Percentiles rank a stretch among this genome's conserved stretches.
phyloP scores from a whole-genome alignment of 2,329 filamentous ascomycete genomes.

The Fusarium domesticum region DNA sequence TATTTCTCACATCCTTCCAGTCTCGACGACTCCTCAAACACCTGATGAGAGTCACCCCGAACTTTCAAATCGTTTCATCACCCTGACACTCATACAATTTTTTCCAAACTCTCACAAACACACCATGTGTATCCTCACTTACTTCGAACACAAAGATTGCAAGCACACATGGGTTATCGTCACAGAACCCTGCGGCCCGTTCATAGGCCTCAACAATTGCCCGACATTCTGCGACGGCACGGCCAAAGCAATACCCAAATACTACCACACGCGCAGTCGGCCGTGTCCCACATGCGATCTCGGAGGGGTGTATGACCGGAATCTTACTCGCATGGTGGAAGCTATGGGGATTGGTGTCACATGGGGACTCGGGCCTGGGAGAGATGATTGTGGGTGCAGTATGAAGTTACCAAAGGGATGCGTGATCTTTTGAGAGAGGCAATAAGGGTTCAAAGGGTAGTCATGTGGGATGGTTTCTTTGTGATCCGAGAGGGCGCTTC shows the following conservation, averaged over 20 bases:
- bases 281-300: conserved; percentile 43
- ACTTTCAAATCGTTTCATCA: background rate
- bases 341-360: conserved; percentile 44
- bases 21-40: background rate
- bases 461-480: too few species aligned
- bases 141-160: conserved; percentile 49
- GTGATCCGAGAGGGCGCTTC: too few species aligned
- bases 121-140: conserved; percentile 48
- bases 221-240: conserved; percentile 39
- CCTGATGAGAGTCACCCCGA: background rate
- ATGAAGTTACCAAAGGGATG: conserved; percentile 29
- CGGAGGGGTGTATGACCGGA: conserved; percentile 45
- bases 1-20: background rate
- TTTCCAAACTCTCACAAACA: background rate
- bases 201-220: conserved; percentile 51
- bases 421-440: conserved; percentile 30
- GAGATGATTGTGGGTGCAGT: conserved; percentile 38
- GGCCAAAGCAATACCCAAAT: conserved; percentile 36
- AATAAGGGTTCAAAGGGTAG: background rate
- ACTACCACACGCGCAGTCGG: conserved; percentile 36
- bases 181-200: conserved; percentile 45
- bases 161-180: conserved; percentile 52
- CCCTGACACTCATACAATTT: background rate
- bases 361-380: conserved; percentile 46
- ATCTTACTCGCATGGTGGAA: conserved; percentile 46